Evolutionary conservation across 2,329 filamentous ascomycete genomes (phyloP), one percentile per base, ranked within the genome.

Genomic region (Ophiostoma himal-ulmi): DNA sequence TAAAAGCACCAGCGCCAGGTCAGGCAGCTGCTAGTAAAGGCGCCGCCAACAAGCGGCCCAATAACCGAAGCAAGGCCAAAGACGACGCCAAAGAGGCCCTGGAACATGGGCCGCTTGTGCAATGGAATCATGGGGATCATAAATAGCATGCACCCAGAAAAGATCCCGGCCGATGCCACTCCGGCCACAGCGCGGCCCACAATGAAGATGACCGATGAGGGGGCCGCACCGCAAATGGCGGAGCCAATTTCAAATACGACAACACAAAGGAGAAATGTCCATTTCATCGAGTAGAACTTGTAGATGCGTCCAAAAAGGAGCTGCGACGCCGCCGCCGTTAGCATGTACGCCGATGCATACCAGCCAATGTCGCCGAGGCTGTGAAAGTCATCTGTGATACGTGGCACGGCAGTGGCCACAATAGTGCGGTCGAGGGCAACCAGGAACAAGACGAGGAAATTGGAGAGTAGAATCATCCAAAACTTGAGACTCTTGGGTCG

Each of bases 381-480:
- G 52, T 73, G 37, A 54, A 74, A 73, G 26, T 73, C 70, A 67
- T 74, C 68, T 60, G 73, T 73, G 68, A 74, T 73, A 30, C 70
- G 71, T 17, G 74, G 71, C 57, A 73, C 70, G 65, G 74, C 72
- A 22, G 72, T 73, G 3, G 72, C 81, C 78, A 73, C 72, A 64
- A 73, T 73, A n/a, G 72, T 71, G 17, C 71, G 71, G 73, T 80
- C 79, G 70, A 81, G 76, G 10, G 80, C 77, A 52, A 81, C 77
- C 26, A 81, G 75, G 73, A 81, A 81, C 75, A 81, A 76, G 70
- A 76, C 77, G 37, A 78, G 74, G 70, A 78, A 80, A 39, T 78
- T 73, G 6, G 79, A 80, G 39, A 83, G 52, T 10, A 87, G 79
- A 65, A 85, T 81, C 73, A 85, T 79, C 85, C 85, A 87, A 75